phyloP scores from a whole-genome alignment of 306 rosid species.

The Sicyos baderoa region DNA sequence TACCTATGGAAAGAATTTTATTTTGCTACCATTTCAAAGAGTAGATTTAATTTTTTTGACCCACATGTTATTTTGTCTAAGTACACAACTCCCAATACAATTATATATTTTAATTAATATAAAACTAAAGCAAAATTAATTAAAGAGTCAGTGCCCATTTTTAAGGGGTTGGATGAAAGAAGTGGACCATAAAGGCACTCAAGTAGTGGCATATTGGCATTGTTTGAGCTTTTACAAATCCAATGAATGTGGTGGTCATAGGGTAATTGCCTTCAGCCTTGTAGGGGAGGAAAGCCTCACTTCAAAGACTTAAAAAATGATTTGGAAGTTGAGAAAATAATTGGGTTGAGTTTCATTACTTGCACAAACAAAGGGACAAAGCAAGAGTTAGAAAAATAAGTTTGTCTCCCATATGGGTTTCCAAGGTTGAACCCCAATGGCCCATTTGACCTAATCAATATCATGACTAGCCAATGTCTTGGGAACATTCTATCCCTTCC shows the following conservation, averaged over 20 bases:
- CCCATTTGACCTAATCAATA: conserved; percentile 28
- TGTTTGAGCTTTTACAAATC: conserved; percentile 29
- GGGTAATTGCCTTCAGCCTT: background rate
- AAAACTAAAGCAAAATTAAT: conserved; percentile 8
- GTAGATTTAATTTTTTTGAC: background rate
- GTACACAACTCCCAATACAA: conserved; percentile 13
- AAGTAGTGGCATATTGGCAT: conserved; percentile 24
- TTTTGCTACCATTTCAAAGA: too few relatives aligned
- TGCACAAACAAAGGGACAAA: conserved; percentile 34
- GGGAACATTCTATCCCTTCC: background rate
- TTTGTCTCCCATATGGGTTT: conserved; percentile 34
- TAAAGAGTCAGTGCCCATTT: background rate
- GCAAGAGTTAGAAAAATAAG: conserved; percentile 18
- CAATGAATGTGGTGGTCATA: conserved; percentile 25
- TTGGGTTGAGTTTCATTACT: conserved; percentile 11
- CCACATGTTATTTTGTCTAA: background rate
- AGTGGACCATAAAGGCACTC: conserved; percentile 20
- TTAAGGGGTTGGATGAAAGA: background rate
- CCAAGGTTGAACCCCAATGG: conserved; percentile 20
- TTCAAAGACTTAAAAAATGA: conserved; percentile 17
- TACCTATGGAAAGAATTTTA: too few relatives aligned
- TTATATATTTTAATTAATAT: background rate
- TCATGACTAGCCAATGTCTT: background rate
- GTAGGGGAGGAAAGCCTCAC: conserved; percentile 8
- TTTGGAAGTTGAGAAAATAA: background rate